A percentile compares a stretch with the other conserved stretches of the same genome.
phyloP scores from a whole-genome alignment of 1,284 basidiomycete genomes.

The Termitomyces sp. region DNA sequence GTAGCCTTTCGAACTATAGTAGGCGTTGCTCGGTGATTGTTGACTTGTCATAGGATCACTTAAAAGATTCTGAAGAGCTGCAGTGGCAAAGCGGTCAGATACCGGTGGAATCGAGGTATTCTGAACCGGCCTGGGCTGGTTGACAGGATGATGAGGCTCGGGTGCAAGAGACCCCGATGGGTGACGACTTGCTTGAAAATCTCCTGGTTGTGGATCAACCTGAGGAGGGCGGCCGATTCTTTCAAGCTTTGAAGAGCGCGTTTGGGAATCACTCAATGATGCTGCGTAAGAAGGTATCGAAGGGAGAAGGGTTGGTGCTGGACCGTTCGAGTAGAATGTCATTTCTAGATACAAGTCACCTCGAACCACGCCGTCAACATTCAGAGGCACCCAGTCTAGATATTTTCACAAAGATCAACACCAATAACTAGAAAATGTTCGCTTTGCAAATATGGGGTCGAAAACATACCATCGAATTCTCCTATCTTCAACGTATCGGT shows the following conservation, averaged over 20 bases:
- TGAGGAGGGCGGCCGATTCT: slow-evolving; percentile 20
- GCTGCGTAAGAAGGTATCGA: slow-evolving; percentile 3
- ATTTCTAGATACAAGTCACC: slow-evolving; percentile 77
- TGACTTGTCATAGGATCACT: slow-evolving; percentile 7
- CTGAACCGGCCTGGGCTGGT: neutral
- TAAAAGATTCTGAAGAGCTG: slow-evolving; percentile 11
- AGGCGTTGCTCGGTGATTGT: slow-evolving; percentile 11
- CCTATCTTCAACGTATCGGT: slow-evolving; percentile 61
- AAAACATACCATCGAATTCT: slow-evolving; percentile 67
- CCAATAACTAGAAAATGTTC: slow-evolving; percentile 1
- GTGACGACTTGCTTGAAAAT: neutral
- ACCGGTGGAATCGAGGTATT: neutral
- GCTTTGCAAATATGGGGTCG: neutral
- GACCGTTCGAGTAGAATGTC: slow-evolving; percentile 65
- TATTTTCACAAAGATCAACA: neutral
- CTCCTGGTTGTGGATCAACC: neutral
- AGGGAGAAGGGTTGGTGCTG: slow-evolving; percentile 31
- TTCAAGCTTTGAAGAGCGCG: slow-evolving; percentile 25
- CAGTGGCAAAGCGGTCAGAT: neutral
- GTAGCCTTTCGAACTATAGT: slow-evolving; percentile 3
- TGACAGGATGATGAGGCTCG: neutral
- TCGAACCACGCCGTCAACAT: slow-evolving; percentile 47
- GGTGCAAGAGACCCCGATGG: slow-evolving; percentile 1
- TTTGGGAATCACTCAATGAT: slow-evolving; percentile 9
- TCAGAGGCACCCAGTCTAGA: slow-evolving; percentile 65